Percentiles rank a stretch among this genome's conserved stretches.
Evolutionary conservation across 768 basidiomycete genomes (phyloP).

Genomic region (Mycena crocata): DNA sequence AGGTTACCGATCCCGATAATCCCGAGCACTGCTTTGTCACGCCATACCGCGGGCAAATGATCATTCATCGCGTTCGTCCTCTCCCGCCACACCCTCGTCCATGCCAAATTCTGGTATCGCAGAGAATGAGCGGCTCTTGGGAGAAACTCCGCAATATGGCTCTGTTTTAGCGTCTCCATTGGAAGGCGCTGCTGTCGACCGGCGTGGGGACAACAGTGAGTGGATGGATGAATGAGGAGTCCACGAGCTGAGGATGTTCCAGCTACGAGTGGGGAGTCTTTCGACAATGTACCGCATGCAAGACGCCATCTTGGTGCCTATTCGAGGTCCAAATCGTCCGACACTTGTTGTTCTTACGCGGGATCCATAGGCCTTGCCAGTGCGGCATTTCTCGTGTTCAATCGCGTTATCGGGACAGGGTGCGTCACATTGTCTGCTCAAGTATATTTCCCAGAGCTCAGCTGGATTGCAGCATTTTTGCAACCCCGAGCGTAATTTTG

Average conservation of each 20-base stretch:
- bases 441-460: neutral
- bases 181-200: constrained; percentile 32
- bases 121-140: constrained; percentile 11
- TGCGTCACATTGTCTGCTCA: constrained; percentile 32
- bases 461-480: constrained; percentile 45
- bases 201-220: constrained; percentile 25
- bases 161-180: constrained; percentile 22
- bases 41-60: neutral
- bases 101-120: constrained; percentile 11
- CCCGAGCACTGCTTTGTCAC: too few relatives aligned
- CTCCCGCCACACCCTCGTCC: neutral
- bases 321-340: neutral
- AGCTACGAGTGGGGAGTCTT: constrained; percentile 30
- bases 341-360: neutral
- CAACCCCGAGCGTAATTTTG: constrained; percentile 55
- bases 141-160: constrained; percentile 5
- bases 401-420: constrained; percentile 58
- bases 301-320: constrained; percentile 25
- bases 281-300: constrained; percentile 32
- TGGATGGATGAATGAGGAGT: neutral
- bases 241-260: neutral
- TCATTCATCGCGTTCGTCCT: neutral
- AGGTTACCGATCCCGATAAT: too few relatives aligned
- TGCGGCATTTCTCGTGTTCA: constrained; percentile 57
- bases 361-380: constrained; percentile 21